These are phyloP conservation scores for Salisapilia sapeloensis DNA, from an alignment of 352 stramenopile species.

Conservation along the genomic window DNA sequence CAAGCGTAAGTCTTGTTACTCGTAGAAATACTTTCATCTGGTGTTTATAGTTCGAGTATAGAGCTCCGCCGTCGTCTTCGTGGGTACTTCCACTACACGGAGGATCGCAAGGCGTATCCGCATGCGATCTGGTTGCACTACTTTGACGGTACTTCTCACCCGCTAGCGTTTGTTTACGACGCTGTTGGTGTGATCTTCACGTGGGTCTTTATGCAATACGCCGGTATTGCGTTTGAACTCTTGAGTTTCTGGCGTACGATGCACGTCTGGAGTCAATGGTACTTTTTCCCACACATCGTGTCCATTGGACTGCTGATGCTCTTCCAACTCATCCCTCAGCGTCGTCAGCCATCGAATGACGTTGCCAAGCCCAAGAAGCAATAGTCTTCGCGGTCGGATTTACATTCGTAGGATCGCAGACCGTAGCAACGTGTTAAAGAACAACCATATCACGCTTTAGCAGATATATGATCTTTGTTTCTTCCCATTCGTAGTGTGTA, in stretches of 20 bases:
- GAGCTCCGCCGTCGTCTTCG: conserved; percentile 56
- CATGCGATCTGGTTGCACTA: conserved; percentile 71
- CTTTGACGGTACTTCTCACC: conserved; percentile 51
- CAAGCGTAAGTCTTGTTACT: conserved; percentile 26
- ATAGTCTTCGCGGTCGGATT: too few relatives aligned
- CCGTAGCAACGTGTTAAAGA: too few relatives aligned
- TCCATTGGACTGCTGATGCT: conserved; percentile 38
- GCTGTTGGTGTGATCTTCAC: conserved; percentile 47
- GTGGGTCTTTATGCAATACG: conserved; percentile 78
- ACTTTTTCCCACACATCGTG: conserved; percentile 60
- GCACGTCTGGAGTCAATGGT: conserved; percentile 63
- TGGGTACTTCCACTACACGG: conserved; percentile 74
- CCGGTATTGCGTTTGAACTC: conserved; percentile 72
- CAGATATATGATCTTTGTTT: too few relatives aligned
- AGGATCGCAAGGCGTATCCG: conserved; percentile 58
- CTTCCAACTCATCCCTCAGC: conserved; percentile 36
- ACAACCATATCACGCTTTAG: too few relatives aligned
- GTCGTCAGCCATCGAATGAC: conserved; percentile 8
- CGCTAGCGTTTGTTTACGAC: conserved; percentile 68
- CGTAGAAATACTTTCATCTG: background rate
- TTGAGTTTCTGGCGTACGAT: conserved; percentile 58
- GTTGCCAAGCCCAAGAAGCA: conserved; percentile 18
- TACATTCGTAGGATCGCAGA: too few relatives aligned
- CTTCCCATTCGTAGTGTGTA: too few relatives aligned
- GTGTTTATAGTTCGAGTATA: conserved; percentile 5